Percentiles rank a stretch among this genome's conserved stretches.
Conservation (phyloP, 345 rosid genomes). For the Physaria fendleri region DNA sequence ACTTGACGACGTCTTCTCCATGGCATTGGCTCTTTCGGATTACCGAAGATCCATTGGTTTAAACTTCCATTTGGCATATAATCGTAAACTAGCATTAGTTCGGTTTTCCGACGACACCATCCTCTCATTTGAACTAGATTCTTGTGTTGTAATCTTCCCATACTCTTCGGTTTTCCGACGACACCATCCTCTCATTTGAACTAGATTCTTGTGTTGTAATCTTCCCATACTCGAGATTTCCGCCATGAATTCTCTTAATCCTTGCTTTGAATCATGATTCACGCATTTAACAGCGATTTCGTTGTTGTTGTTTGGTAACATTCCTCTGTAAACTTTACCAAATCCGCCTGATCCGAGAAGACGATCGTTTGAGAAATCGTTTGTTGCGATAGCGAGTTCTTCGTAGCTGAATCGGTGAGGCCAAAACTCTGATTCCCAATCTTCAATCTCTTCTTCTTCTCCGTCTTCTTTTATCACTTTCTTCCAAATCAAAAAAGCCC, state of each 20-base stretch:
- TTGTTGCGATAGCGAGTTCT: constrained; percentile 54
- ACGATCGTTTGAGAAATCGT: constrained; percentile 50
- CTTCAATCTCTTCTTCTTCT: constrained; percentile 63
- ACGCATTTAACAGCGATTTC: constrained; percentile 78
- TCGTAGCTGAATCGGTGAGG: constrained; percentile 84
- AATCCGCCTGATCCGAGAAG: constrained; percentile 84
- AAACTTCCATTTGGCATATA: constrained; percentile 87
- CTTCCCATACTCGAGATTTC: constrained; percentile 88
- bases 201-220: too few relatives aligned
- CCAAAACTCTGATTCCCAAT: constrained; percentile 92
- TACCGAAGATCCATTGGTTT: constrained; percentile 62
- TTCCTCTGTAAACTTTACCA: constrained; percentile 68
- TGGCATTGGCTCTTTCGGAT: constrained; percentile 43
- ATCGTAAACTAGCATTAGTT: constrained; percentile 76
- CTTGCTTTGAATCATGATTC: constrained; percentile 86
- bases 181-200: too few relatives aligned
- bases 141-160: constrained; percentile 84
- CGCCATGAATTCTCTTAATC: constrained; percentile 88
- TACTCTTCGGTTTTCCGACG: too few relatives aligned
- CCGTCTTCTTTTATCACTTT: constrained; percentile 34
- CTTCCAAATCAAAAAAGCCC: constrained; percentile 40
- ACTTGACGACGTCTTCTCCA: constrained; percentile 56
- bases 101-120: constrained; percentile 74
- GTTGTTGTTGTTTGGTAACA: constrained; percentile 36
- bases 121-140: constrained; percentile 76